Base-by-base conservation (phyloP, 2,329 filamentous ascomycete genomes). In the Trichoderma brevicompactum region DNA sequence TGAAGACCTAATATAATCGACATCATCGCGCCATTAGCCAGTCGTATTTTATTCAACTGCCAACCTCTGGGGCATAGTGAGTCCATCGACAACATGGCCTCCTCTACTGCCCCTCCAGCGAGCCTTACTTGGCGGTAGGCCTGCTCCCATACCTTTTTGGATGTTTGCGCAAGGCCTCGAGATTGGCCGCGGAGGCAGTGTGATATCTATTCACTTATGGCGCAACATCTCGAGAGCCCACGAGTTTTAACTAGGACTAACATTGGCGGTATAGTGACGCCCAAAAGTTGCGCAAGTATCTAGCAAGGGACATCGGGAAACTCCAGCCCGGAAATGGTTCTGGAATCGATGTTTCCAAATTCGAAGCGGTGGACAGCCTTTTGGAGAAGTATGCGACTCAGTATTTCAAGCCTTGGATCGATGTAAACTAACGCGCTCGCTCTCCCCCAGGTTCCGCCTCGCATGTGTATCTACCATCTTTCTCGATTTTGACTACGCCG, bases 401-500 rank as follows among this genome's bases (percentile, higher is more conserved):
- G 12, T 12, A 32, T n/a, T 12, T 44, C 50, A 23, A 13, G 17
- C 5, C 41, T 9, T 17, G 10, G n/a, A 5, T n/a, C 40, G 40
- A 19, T 1, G 13, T 40, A 9, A 12, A 28, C 60, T 63, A 46
- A 63, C 49, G 40, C 40, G 48, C 60, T 19, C 15, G 38, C 40
- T 38, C 19, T 10, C 32, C 36, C 36, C 12, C 72, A 91, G 89
- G 70, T 88, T 91, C 76, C 92, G 92, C 70, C 79, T 88, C 56
- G 84, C 86, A 66, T 94, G 89, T 74, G 88, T 94, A 74, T 83
- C 85, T 69, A 85, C 87, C 65, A 88, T 94, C 66, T 91, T 92
- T 74, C 79, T 85, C 74, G 89, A 96, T 76, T 87, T 92, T 73
- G 81, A 86, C 69, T 87, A 85, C 78, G 88, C 89, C 58, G 82